Base-by-base conservation (phyloP, 345 rosid genomes). In the Salix udensis region DNA sequence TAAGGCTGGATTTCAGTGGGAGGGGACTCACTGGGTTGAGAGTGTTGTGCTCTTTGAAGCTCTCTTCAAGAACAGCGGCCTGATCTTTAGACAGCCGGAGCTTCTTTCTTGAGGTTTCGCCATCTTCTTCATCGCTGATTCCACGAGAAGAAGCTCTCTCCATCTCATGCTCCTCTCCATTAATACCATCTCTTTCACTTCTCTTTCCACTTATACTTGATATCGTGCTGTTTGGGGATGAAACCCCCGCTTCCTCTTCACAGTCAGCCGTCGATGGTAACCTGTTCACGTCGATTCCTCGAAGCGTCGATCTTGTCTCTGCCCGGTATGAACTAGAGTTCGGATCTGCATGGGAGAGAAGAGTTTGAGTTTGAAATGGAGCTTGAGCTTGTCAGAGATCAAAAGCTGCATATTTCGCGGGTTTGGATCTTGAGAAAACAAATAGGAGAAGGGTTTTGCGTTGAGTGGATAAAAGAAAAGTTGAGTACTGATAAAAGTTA, bases 31-130 rank as follows among this genome's bases (percentile, higher is more conserved):
- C 98, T 3, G 97, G 99, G 75, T 94, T 96, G 68, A 96, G 99
- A 79, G 99, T 96, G 84, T 81, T 92, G 81, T 96, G 93, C 48
- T 96, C 97, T 71, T 91, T 94, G 76, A 96, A 96, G 85, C 90
- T 94, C 65, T 92, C 98, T 82, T 96, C 99, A 4, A 96, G 94
- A 81, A 91, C 83, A 67, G 96, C 94, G 61, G 99, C 89, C 86
- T 96, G 99, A 75, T 92, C 98, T 87, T 91, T 94, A 7, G 97
- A 90, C 13, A 96, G 86, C 80, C 99, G 85, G 58, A 96, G 97
- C 75, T 96, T 96, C 88, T 96, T 96, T 72, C 97, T 90, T 2
- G 94, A 96, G 61, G 83, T 89, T 31, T 94, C 98, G 8, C 97
- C 97, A 21, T 91, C 97, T 76, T 94, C 99, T 44, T 96, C 98